phyloP scores from a whole-genome alignment of 177 flowering plant genomes.

The Vitis hybrid region DNA sequence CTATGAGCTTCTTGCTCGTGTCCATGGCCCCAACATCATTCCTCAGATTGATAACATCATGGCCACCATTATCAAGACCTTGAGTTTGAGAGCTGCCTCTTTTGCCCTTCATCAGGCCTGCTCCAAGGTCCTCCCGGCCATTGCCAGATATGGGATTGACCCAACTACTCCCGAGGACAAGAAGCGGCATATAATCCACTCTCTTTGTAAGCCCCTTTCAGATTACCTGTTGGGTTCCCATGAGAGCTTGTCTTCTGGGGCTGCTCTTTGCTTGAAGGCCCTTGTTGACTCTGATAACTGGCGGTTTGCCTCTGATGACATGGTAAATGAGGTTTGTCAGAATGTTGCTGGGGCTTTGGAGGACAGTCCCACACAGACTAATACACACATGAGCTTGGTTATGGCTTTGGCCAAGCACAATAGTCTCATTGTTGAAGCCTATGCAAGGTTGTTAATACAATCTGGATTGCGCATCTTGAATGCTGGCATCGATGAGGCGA shows the following conservation, averaged over 20 bases:
- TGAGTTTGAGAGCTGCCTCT: slow-evolving; percentile 83
- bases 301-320: slow-evolving; percentile 83
- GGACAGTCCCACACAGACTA: slow-evolving; percentile 64
- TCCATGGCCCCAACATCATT: slow-evolving; percentile 82
- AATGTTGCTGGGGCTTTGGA: slow-evolving; percentile 79
- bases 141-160: slow-evolving; percentile 84
- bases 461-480: slow-evolving; percentile 66
- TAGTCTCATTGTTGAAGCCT: slow-evolving; percentile 69
- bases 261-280: slow-evolving; percentile 89
- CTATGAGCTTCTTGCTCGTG: slow-evolving; percentile 89
- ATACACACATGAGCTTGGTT: slow-evolving; percentile 82
- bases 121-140: slow-evolving; percentile 90
- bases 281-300: slow-evolving; percentile 93
- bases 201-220: slow-evolving; percentile 83
- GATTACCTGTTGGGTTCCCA: slow-evolving; percentile 68
- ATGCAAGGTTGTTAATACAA: slow-evolving; percentile 69
- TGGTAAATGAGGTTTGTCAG: slow-evolving; percentile 85
- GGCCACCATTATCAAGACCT: slow-evolving; percentile 70
- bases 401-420: slow-evolving; percentile 84
- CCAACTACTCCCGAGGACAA: slow-evolving; percentile 72
- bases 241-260: slow-evolving; percentile 78
- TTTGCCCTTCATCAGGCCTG: slow-evolving; percentile 95
- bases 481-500: slow-evolving; percentile 55
- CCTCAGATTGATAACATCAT: slow-evolving; percentile 84
- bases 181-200: slow-evolving; percentile 65